Percentiles rank a stretch among this genome's conserved stretches.
Evolutionary conservation across 2,329 filamentous ascomycete species (phyloP).

Genomic region (Triangularia setosa): DNA sequence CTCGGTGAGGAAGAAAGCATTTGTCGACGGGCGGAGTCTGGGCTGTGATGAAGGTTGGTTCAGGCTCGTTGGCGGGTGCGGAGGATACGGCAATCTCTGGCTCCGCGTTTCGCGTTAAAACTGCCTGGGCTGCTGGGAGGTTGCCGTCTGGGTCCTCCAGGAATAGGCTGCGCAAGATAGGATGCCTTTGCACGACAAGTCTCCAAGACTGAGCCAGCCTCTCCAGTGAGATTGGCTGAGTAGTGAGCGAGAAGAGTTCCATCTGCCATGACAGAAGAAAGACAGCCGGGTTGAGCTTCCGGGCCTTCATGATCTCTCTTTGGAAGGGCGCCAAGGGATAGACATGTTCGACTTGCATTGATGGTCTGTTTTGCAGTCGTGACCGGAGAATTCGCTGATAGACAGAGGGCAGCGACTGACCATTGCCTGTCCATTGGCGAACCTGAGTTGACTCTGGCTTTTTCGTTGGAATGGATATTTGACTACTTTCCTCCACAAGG

Average conservation of each 20-base stretch:
- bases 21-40: background rate
- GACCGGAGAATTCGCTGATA: background rate
- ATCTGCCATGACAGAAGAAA: background rate
- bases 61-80: background rate
- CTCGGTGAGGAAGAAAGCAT: background rate
- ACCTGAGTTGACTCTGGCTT: background rate
- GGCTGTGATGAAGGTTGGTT: background rate
- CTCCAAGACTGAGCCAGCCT: background rate
- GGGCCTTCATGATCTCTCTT: background rate
- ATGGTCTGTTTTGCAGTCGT: background rate
- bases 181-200: background rate
- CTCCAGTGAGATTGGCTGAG: background rate
- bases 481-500: background rate
- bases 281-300: background rate
- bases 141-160: background rate
- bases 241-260: background rate
- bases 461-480: background rate
- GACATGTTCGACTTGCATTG: background rate
- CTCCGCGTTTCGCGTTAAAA: background rate
- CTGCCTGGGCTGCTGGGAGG: background rate
- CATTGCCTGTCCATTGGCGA: background rate
- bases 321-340: background rate
- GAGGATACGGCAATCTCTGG: background rate
- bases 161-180: background rate
- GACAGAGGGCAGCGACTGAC: background rate